Conservation (phyloP, 257 asterid species). For the Plantago elongata region DNA sequence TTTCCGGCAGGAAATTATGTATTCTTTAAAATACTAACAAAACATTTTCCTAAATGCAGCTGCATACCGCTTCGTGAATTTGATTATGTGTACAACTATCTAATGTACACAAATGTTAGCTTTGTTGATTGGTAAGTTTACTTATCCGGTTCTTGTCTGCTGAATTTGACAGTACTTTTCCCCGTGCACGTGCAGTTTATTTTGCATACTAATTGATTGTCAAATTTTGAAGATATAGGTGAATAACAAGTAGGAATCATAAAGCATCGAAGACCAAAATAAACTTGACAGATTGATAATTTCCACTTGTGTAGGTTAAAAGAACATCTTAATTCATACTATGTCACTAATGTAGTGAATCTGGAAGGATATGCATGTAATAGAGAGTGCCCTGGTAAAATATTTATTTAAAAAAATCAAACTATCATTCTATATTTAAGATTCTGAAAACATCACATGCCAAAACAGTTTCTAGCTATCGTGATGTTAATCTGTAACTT, state of each 20-base stretch:
- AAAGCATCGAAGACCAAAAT: constrained; percentile 4
- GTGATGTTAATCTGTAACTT: no score
- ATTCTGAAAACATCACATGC: constrained; percentile 7
- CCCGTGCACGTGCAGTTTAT: not conserved
- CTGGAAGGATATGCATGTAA: not conserved
- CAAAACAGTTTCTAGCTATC: no score
- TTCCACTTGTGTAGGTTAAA: constrained; percentile 4
- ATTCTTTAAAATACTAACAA: constrained; percentile 24
- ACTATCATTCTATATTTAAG: not conserved
- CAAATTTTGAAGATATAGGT: constrained; percentile 7
- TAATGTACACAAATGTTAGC: constrained; percentile 91
- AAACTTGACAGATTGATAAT: not conserved
- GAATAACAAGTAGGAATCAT: not conserved
- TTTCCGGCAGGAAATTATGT: not conserved
- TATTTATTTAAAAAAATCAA: not conserved
- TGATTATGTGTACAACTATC: constrained; percentile 84
- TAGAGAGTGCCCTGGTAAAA: not conserved
- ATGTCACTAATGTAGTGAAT: constrained; percentile 1
- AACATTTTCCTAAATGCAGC: constrained; percentile 51
- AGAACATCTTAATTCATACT: constrained; percentile 4
- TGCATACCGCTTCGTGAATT: constrained; percentile 87
- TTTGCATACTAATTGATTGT: not conserved
- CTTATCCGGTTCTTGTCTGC: constrained; percentile 8
- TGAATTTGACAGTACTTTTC: constrained; percentile 12
- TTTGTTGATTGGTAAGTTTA: constrained; percentile 81